Evolutionary conservation across 2,329 filamentous ascomycete species (phyloP).

Genomic region (Botryosphaeria dothidea): DNA sequence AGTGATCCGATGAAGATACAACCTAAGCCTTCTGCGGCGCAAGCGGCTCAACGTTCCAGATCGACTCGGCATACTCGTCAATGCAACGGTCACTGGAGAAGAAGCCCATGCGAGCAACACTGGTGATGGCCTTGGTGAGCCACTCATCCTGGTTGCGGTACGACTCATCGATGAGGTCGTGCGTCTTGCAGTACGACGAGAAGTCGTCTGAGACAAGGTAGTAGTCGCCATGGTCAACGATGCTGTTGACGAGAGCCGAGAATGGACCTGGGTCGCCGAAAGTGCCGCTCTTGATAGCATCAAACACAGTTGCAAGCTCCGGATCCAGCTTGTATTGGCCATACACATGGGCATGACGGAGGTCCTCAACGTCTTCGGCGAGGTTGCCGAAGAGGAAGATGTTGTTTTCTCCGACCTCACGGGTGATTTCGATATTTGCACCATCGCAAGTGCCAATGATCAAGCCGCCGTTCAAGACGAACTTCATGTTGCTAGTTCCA

Average conservation of each 20-base stretch:
- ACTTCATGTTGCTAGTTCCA: constrained; percentile 99
- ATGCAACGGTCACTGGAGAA: constrained; percentile 95
- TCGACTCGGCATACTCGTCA: constrained; percentile 93
- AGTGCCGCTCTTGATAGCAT: constrained; percentile 73
- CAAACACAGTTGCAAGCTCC: constrained; percentile 78
- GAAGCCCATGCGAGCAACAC: constrained; percentile 94
- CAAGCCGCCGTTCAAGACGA: constrained; percentile 93
- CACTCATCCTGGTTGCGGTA: constrained; percentile 92
- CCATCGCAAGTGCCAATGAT: constrained; percentile 98
- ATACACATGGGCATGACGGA: constrained; percentile 88
- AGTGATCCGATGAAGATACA: not conserved
- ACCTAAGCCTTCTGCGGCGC: constrained; percentile 36
- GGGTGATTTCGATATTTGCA: constrained; percentile 97
- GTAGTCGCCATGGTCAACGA: constrained; percentile 92
- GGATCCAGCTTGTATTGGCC: constrained; percentile 75
- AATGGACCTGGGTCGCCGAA: constrained; percentile 83
- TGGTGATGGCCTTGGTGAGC: constrained; percentile 85
- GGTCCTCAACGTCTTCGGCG: constrained; percentile 92
- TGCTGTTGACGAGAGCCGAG: constrained; percentile 77
- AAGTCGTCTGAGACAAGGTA: constrained; percentile 98
- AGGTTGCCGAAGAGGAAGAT: constrained; percentile 98
- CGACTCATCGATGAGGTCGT: constrained; percentile 84
- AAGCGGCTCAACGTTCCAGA: constrained; percentile 94
- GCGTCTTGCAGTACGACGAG: constrained; percentile 89
- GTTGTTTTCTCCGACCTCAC: constrained; percentile 93